phyloP scores from a whole-genome alignment of 164 flowering plant species.

The Kalanchoe fedtschenkoi region DNA sequence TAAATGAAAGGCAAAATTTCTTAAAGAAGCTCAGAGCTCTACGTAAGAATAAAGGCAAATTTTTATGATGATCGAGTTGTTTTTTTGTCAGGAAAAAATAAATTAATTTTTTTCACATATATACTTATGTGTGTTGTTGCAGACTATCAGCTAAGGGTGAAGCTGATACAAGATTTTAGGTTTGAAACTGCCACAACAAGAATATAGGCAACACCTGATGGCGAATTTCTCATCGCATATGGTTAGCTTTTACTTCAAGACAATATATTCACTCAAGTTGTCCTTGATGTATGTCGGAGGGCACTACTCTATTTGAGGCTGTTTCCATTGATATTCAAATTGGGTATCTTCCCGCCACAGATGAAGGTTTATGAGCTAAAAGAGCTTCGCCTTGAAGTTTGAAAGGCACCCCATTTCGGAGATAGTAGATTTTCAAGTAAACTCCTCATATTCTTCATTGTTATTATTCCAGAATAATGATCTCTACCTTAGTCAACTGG shows the following conservation, averaged over 20 bases:
- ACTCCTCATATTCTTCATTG: slow-evolving; percentile 11
- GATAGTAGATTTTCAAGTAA: slow-evolving; percentile 85
- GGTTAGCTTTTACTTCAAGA: slow-evolving; percentile 32
- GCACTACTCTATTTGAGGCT: too few relatives aligned
- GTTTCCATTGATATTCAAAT: background rate
- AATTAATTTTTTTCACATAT: background rate
- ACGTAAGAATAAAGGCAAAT: slow-evolving; percentile 51
- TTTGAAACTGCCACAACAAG: slow-evolving; percentile 82
- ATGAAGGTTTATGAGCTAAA: slow-evolving; percentile 82
- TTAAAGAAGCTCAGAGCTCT: slow-evolving; percentile 65
- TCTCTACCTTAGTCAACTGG: background rate
- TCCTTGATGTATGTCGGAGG: too few relatives aligned
- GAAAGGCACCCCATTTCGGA: slow-evolving; percentile 77
- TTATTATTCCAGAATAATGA: background rate
- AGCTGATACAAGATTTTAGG: slow-evolving; percentile 78
- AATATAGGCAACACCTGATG: slow-evolving; percentile 81
- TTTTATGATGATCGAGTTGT: background rate
- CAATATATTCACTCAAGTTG: background rate
- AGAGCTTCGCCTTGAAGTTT: slow-evolving; percentile 72
- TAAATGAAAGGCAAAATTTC: slow-evolving; percentile 80
- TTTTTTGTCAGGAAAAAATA: too few relatives aligned
- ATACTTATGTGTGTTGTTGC: too few relatives aligned
- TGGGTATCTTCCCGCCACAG: slow-evolving; percentile 91
- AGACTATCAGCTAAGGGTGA: slow-evolving; percentile 72
- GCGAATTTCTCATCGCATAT: slow-evolving; percentile 80